Evolutionary conservation across 208 protist genomes (phyloP).

Genomic region (Porcisia hertigi): DNA sequence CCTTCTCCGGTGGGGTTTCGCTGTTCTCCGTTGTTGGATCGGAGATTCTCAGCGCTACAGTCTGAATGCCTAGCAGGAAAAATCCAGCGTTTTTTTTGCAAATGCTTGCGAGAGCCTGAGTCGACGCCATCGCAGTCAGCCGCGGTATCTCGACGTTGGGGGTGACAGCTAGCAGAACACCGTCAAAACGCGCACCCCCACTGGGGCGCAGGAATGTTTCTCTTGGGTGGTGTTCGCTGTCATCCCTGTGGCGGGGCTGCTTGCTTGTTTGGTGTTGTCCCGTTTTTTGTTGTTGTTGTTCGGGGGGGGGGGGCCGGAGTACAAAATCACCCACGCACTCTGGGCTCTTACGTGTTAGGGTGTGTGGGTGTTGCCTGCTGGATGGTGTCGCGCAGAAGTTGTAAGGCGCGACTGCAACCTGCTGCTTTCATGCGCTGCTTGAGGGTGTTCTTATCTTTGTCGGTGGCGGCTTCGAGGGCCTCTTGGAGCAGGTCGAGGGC

Average conservation of each 20-base stretch:
- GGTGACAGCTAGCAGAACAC: background rate
- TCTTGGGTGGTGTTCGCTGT: background rate
- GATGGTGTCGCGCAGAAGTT: conserved; percentile 14
- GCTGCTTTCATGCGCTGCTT: conserved; percentile 25
- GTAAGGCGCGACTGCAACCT: conserved; percentile 17
- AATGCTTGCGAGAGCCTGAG: background rate
- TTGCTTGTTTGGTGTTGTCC: background rate
- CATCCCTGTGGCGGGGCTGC: background rate
- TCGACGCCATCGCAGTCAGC: background rate
- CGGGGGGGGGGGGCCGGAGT: no score
- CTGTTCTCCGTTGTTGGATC: background rate
- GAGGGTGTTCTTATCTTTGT: background rate
- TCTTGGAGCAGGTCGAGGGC: conserved; percentile 16
- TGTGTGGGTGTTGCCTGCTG: background rate
- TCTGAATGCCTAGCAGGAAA: conserved; percentile 16
- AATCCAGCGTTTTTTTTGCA: conserved; percentile 2
- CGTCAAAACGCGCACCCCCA: background rate
- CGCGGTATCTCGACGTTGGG: background rate
- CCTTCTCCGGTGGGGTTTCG: background rate
- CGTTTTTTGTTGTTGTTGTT: background rate
- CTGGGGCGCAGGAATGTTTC: background rate
- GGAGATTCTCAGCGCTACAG: conserved; percentile 9
- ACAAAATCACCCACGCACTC: no score
- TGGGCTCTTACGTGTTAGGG: background rate
- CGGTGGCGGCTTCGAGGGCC: conserved; percentile 8